These are phyloP conservation scores for Selaginella moellendorffii DNA, from an alignment of 75 land plant species.

Conservation along the genomic window DNA sequence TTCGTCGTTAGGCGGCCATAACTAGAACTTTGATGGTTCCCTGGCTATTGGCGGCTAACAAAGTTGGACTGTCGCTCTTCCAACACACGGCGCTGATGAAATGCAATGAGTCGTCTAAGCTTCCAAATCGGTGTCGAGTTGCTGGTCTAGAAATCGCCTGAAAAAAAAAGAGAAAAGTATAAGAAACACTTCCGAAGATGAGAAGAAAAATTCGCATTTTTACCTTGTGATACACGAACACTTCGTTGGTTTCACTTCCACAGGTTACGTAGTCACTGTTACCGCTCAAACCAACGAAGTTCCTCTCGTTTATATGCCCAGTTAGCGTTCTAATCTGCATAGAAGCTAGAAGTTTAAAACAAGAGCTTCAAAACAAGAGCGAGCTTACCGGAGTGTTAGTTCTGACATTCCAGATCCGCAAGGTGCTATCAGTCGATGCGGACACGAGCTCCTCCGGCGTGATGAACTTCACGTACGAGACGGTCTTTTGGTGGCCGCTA, in stretches of 20 bases:
- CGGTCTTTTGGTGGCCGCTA: conserved; percentile 83
- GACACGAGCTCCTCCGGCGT: conserved; percentile 83
- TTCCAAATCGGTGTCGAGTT: conserved; percentile 68
- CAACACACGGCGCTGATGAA: conserved; percentile 98
- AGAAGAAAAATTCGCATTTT: neutral
- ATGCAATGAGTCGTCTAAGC: conserved; percentile 66
- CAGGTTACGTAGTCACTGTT: conserved; percentile 86
- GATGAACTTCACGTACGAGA: conserved; percentile 92
- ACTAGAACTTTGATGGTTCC: conserved; percentile 93
- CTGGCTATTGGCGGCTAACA: conserved; percentile 90
- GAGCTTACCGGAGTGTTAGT: conserved; percentile 35
- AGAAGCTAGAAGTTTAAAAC: neutral
- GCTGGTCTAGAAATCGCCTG: conserved; percentile 92
- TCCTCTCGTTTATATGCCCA: conserved; percentile 97
- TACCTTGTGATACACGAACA: conserved; percentile 90
- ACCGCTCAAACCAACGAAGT: conserved; percentile 88
- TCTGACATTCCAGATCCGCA: conserved; percentile 89
- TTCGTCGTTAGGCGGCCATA: conserved; percentile 46
- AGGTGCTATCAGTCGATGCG: conserved; percentile 94
- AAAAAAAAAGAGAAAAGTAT: neutral
- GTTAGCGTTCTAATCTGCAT: conserved; percentile 68
- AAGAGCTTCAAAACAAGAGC: neutral
- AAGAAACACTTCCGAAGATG: neutral
- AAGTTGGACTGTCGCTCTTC: conserved; percentile 97
- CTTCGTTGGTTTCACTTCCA: conserved; percentile 98